These are phyloP conservation scores for Tilletia horrida DNA, from an alignment of 1,284 basidiomycete species.

Conservation along the genomic window DNA sequence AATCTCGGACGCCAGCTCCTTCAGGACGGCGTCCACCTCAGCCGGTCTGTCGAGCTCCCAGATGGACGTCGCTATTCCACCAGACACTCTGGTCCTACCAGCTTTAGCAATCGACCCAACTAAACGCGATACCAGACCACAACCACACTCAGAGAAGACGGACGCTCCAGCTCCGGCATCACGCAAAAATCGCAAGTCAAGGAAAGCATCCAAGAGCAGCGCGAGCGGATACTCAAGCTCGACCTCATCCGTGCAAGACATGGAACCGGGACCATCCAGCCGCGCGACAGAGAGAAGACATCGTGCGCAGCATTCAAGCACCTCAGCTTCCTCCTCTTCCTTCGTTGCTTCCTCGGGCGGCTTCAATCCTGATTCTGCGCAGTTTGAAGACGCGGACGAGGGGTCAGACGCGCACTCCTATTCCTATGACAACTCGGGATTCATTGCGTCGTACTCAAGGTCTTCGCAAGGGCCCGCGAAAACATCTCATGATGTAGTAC, in stretches of 20 bases:
- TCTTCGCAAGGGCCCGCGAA: background rate
- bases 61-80: background rate
- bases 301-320: background rate
- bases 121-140: background rate
- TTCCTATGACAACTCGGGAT: background rate
- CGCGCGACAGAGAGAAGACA: background rate
- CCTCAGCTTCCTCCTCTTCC: background rate
- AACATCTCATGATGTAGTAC: background rate
- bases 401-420: background rate
- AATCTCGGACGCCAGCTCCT: background rate
- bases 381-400: too few species aligned
- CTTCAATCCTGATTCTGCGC: background rate
- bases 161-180: background rate
- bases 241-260: too few species aligned
- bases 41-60: background rate
- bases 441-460: background rate
- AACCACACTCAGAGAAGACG: background rate
- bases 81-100: background rate
- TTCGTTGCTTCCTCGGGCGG: background rate
- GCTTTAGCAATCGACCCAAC: background rate
- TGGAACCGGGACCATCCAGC: too few species aligned
- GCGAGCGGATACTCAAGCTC: too few species aligned
- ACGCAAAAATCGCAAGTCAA: slow-evolving; percentile 1
- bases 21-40: background rate
- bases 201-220: too few species aligned